Percentiles rank a stretch among this genome's conserved stretches.
These are phyloP conservation scores for Penicillium brevicompactum DNA, from an alignment of 2,329 filamentous ascomycete genomes.

Conservation along the genomic window DNA sequence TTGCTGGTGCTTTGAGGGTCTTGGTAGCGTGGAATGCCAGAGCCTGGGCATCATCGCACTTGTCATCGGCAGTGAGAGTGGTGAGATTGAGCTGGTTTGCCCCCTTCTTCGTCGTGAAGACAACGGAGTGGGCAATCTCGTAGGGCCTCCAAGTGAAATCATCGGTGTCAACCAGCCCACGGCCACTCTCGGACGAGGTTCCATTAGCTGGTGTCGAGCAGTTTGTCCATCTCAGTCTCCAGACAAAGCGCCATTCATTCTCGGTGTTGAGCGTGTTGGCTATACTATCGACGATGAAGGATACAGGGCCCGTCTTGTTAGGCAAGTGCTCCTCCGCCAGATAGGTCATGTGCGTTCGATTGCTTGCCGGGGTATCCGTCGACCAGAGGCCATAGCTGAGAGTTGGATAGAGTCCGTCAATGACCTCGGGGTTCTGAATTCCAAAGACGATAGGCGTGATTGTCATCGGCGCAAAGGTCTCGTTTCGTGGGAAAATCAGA, in stretches of 20 bases:
- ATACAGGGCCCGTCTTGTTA: not conserved
- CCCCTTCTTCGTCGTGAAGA: constrained; percentile 7
- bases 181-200: not conserved
- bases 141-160: not conserved
- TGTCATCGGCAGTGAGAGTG: constrained; percentile 1
- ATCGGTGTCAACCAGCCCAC: not conserved
- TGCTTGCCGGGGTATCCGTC: not conserved
- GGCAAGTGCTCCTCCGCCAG: not conserved
- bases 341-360: not conserved
- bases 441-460: constrained; percentile 16
- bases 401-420: constrained; percentile 4
- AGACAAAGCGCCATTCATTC: constrained; percentile 3
- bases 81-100: constrained; percentile 2
- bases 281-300: constrained; percentile 1
- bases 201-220: not conserved
- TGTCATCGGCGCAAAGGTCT: constrained; percentile 1
- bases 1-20: not conserved
- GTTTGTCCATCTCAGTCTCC: constrained; percentile 3
- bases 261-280: constrained; percentile 5
- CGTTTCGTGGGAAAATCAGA: constrained; percentile 14
- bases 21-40: constrained; percentile 6
- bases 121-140: not conserved
- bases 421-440: constrained; percentile 10
- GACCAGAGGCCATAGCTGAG: constrained; percentile 1
- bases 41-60: not conserved